Evolutionary conservation across 768 basidiomycete genomes (phyloP), one percentile per base, ranked within the genome.

Genomic region (Mycena belliarum): DNA sequence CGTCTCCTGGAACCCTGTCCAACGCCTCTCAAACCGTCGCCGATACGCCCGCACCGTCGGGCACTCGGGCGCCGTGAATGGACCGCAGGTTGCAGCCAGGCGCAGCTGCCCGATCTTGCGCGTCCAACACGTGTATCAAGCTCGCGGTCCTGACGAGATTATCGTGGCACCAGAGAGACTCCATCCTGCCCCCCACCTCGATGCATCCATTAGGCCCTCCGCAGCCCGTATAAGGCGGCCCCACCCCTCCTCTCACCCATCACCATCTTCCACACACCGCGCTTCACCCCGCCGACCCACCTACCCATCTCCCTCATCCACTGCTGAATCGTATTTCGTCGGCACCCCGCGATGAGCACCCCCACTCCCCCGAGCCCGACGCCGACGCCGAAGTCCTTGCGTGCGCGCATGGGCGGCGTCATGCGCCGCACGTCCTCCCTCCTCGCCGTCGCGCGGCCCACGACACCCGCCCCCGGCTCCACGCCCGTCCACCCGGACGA

Each of bases 381-480:
- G n/a, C 64, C 72, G 18, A 62, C 48, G 25, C 29, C 29, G 29
- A 80, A 75, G 66, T 75, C 80, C 43, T 76, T 81, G 66, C 85
- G 87, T 71, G 72, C 76, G 38, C 85, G 87, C 48, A 80, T 88
- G 74, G 83, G 83, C 48, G 79, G 76, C 46, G 81, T 75, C 49
- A 76, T 87, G 68, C 80, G 85, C 9, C 83, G 86, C 49, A 80
- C 85, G 4, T 88, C 87, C 18, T 80, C 82, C 4, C 73, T 79
- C 10, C 76, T 87, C 59, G 70, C 72, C 38, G 72, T 84, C 38
- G 48, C 68, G 42, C 53, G 60, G 24, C 60, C 67, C 2, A 49
- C 72, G 23, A 70, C 72, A 60, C 70, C 82, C 48, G 46, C 76
- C 61, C 53, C 61, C 52, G 6, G 40, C 18, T 25, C 69, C 20